Conservation (phyloP, 2,329 filamentous ascomycete genomes). For the Xylariaceae sp. region DNA sequence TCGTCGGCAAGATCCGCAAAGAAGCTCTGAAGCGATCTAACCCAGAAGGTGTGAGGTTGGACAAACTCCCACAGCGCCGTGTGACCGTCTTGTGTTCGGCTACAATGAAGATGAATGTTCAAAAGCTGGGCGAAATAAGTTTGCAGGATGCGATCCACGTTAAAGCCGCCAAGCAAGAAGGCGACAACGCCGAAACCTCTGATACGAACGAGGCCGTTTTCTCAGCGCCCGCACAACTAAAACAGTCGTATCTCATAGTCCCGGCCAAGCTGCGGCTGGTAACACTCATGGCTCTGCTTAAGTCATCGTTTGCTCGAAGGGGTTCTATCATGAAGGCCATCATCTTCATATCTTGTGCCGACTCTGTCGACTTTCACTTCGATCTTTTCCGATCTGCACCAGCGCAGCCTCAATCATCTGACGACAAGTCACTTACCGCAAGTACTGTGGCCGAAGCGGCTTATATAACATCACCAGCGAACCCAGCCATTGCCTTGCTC, state of each 20-base stretch:
- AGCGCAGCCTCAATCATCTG: conserved; percentile 15
- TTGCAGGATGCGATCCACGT: conserved; percentile 89
- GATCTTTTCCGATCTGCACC: conserved; percentile 61
- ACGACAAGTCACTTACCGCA: conserved; percentile 34
- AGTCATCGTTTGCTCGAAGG: conserved; percentile 80
- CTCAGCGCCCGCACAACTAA: conserved; percentile 84
- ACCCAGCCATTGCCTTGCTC: conserved; percentile 70
- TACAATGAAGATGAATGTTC: conserved; percentile 96
- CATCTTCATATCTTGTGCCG: conserved; percentile 93
- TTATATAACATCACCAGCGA: conserved; percentile 70
- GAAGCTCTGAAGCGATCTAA: conserved; percentile 56
- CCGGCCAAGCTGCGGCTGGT: conserved; percentile 89
- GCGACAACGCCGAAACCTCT: conserved; percentile 40
- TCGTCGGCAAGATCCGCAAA: conserved; percentile 73
- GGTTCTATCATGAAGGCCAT: conserved; percentile 96
- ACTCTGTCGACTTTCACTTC: conserved; percentile 96
- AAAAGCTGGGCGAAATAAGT: conserved; percentile 90
- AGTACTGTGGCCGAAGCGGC: conserved; percentile 66
- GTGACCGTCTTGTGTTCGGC: conserved; percentile 92
- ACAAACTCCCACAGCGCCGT: conserved; percentile 67
- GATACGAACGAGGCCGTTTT: conserved; percentile 51
- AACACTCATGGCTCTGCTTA: conserved; percentile 77
- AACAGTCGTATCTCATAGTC: conserved; percentile 84
- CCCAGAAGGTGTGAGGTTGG: conserved; percentile 53
- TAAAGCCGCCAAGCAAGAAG: conserved; percentile 56